Conservation (phyloP, 2,329 filamentous ascomycete species). For the Paraphaeosphaeria minitans region DNA sequence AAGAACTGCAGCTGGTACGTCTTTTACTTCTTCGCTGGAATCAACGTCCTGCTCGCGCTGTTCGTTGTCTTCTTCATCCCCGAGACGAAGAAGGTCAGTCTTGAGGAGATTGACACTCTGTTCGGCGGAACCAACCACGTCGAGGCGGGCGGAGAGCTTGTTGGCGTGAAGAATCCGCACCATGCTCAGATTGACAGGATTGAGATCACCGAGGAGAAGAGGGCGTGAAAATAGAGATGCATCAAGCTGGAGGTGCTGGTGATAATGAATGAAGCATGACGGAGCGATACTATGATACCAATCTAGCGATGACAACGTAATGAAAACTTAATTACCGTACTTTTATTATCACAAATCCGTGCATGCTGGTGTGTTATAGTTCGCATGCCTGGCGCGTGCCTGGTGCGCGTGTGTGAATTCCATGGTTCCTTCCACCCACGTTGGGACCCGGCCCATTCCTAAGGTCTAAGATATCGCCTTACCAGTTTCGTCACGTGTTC, state of each 20-base stretch:
- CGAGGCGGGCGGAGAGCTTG: constrained; percentile 58
- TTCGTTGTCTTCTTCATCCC: constrained; percentile 53
- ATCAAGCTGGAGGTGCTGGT: not conserved
- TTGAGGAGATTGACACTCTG: constrained; percentile 62
- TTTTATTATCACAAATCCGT: not conserved
- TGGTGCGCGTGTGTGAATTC: not conserved
- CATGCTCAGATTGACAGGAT: constrained; percentile 36
- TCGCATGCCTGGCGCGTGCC: not conserved
- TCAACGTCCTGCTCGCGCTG: constrained; percentile 48
- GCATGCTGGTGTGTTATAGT: not conserved
- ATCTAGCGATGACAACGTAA: not conserved
- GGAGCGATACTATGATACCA: not conserved
- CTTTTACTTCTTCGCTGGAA: constrained; percentile 61
- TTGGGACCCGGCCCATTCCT: not conserved
- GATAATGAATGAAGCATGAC: not conserved
- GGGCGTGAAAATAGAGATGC: not conserved
- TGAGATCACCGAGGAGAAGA: constrained; percentile 25
- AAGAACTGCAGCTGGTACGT: constrained; percentile 62
- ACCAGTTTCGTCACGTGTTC: not conserved
- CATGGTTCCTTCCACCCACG: not conserved
- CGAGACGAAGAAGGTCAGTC: constrained; percentile 52
- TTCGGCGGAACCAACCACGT: constrained; percentile 64
- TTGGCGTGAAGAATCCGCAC: constrained; percentile 43
- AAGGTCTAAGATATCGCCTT: not conserved
- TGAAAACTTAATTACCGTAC: not conserved